Evolutionary conservation across 2,329 filamentous ascomycete genomes (phyloP), one percentile per base, ranked within the genome.

Genomic region (Botrytis cinerea): DNA sequence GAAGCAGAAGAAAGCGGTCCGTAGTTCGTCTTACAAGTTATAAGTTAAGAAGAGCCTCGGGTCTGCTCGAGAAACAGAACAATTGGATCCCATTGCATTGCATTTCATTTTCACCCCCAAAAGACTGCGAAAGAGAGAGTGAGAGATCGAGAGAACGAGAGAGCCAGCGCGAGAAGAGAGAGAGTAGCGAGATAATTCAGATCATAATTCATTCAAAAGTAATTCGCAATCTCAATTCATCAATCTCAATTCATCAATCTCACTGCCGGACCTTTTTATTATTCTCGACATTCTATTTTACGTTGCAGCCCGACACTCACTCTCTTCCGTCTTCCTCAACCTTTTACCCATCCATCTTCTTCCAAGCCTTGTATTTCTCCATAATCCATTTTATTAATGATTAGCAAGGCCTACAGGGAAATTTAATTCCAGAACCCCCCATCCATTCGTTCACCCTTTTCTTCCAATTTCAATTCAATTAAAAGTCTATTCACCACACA

Each of bases 361-460:
- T 62, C 18, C 40, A 40, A 57, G 57, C 59, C 57, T 64, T 43
- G 28, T 45, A 43, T 51, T 59, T 40, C 45, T 45, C n/a, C 32
- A 40, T 22, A 66, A 54, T 28, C 20, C 22, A 18, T 35, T 70
- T 64, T 64, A 64, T 71, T 71, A 71, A 71, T 71, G 38, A 64
- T 71, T 51, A 40, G 16, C n/a, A 51, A 66, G 28, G 8, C n/a
- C 63, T n/a, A 66, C 38, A 64, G 45, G 70, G 59, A 22, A 71
- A 40, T 66, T 60, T 46, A 59, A 57, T 66, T 43, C 48, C 51
- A 57, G 16, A 45, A 57, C 28, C 9, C 9, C 20, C 28, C 4
- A 54, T 40, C 60, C 45, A 71, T 66, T 51, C 46, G 57, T 71
- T 66, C 70, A 54, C 69, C 67, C 32, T 45, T 25, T n/a, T 40